Conservation (phyloP, 208 protist species). For the Leishmania turanica region DNA sequence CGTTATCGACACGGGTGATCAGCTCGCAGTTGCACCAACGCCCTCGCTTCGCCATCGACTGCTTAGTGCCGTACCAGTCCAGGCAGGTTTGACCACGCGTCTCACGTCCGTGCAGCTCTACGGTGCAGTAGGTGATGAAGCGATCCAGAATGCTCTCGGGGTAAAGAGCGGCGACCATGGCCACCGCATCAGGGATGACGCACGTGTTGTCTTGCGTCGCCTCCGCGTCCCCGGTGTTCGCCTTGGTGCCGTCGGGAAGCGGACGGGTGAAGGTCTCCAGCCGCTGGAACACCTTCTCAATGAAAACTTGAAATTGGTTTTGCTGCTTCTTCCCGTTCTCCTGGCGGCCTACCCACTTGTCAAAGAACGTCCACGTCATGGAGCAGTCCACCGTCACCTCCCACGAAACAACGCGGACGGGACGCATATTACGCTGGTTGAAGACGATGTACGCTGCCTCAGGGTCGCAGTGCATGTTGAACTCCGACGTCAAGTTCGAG, state of each 20-base stretch:
- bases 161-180: conserved; percentile 61
- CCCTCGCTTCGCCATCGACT: conserved; percentile 83
- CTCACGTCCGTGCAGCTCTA: conserved; percentile 72
- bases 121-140: conserved; percentile 70
- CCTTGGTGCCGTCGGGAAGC: conserved; percentile 60
- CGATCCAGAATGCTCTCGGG: conserved; percentile 59
- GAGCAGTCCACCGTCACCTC: conserved; percentile 81
- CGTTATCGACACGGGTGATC: conserved; percentile 34
- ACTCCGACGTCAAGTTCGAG: conserved; percentile 79
- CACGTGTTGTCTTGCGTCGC: conserved; percentile 81
- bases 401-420: conserved; percentile 71
- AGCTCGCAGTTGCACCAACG: conserved; percentile 80
- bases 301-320: conserved; percentile 68
- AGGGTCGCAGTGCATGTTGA: conserved; percentile 88
- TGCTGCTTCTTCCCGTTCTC: conserved; percentile 15
- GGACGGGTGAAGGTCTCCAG: conserved; percentile 78
- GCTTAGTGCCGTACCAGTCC: conserved; percentile 88
- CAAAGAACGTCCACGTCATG: conserved; percentile 79
- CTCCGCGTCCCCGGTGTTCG: conserved; percentile 74
- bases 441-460: conserved; percentile 86
- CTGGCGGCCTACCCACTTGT: conserved; percentile 57
- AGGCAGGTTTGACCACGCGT: conserved; percentile 74
- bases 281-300: conserved; percentile 72
- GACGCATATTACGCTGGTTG: conserved; percentile 52
- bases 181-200: conserved; percentile 83